Percentiles rank a stretch among this genome's conserved stretches.
Evolutionary conservation across 768 basidiomycete genomes (phyloP).

Genomic region (Boletus bicolor): DNA sequence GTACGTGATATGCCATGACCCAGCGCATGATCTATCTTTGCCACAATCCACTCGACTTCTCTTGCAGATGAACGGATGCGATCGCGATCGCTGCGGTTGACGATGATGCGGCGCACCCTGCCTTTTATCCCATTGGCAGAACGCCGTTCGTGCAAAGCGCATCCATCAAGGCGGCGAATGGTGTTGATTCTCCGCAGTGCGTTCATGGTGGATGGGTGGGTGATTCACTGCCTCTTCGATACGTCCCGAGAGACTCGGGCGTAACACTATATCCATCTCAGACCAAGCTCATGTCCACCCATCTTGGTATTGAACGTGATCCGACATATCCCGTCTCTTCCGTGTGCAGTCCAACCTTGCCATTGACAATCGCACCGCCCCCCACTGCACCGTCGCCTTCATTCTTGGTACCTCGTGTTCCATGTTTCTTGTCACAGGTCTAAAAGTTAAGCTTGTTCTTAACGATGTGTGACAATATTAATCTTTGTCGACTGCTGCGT

Average conservation of each 20-base stretch:
- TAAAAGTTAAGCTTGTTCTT: background rate
- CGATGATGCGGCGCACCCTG: background rate
- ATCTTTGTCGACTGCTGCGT: constrained; percentile 8
- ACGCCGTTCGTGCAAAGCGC: background rate
- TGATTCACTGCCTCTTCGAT: constrained; percentile 10
- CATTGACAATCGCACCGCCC: background rate
- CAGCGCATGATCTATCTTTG: background rate
- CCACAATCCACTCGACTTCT: background rate
- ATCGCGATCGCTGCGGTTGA: constrained; percentile 12
- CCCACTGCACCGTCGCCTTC: background rate
- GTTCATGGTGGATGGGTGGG: background rate
- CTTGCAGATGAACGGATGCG: background rate
- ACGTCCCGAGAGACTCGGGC: constrained; percentile 13
- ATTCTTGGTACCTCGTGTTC: background rate
- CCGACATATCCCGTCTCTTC: constrained; percentile 20
- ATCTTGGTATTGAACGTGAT: constrained; percentile 13
- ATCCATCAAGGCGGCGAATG: background rate
- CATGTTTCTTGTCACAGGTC: constrained; percentile 1
- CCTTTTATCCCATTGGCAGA: background rate
- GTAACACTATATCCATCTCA: constrained; percentile 12
- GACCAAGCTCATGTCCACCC: background rate
- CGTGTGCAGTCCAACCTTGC: background rate
- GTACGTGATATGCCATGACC: constrained; percentile 6
- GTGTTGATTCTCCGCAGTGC: constrained; percentile 11
- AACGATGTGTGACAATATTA: constrained; percentile 6